Percentiles rank a stretch among this genome's conserved stretches.
Conservation (phyloP, 179 eudicot genomes). For the Camellia oleifera region DNA sequence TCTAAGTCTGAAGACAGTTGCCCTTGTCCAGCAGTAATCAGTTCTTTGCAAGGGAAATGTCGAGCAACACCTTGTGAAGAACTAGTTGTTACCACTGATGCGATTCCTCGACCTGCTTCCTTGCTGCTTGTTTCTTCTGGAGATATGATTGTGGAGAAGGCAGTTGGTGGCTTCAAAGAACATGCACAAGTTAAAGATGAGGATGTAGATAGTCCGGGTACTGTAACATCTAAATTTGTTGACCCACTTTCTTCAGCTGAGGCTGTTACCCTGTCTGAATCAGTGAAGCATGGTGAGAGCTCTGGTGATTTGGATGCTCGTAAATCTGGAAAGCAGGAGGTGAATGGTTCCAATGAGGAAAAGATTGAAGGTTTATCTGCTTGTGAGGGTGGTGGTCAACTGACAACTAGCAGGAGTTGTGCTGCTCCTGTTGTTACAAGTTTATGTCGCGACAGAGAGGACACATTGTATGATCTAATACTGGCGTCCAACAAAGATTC, state of each 20-base stretch:
- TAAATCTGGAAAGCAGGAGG: constrained; percentile 20
- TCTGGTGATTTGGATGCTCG: constrained; percentile 20
- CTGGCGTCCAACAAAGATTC: constrained; percentile 53
- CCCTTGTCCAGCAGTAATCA: constrained; percentile 38
- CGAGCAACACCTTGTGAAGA: constrained; percentile 35
- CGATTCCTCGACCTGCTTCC: constrained; percentile 36
- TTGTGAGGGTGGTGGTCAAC: background rate
- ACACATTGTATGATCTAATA: constrained; percentile 36
- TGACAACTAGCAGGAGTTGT: constrained; percentile 9
- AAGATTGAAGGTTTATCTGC: background rate
- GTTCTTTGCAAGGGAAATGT: constrained; percentile 33
- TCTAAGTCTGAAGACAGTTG: constrained; percentile 29
- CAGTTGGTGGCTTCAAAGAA: constrained; percentile 22
- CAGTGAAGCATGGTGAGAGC: constrained; percentile 16
- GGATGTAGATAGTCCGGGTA: constrained; percentile 66
- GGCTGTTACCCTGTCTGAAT: constrained; percentile 15
- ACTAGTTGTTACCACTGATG: constrained; percentile 14
- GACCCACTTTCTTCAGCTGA: constrained; percentile 34
- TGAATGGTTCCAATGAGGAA: constrained; percentile 25
- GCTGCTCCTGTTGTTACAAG: constrained; percentile 6
- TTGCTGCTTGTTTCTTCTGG: constrained; percentile 43
- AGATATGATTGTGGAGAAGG: constrained; percentile 28
- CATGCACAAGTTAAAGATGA: constrained; percentile 34
- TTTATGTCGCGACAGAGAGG: constrained; percentile 23
- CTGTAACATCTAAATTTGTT: constrained; percentile 57